Evolutionary conservation across 257 asterid genomes (phyloP).

Genomic region (Euphrasia confusa): DNA sequence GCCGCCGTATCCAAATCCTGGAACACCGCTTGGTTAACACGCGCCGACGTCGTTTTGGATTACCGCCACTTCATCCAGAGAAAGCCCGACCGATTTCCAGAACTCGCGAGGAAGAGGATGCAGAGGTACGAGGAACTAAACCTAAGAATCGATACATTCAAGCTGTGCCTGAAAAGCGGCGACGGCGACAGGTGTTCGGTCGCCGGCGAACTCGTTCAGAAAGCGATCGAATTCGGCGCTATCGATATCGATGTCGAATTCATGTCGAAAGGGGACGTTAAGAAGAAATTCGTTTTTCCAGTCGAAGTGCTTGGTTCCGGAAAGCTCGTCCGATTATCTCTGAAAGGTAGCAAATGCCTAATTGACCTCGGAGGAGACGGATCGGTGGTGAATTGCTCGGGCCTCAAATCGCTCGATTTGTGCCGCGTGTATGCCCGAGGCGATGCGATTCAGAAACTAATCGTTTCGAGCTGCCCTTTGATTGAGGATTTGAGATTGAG

Average conservation of each 20-base stretch:
- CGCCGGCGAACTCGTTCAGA: background rate
- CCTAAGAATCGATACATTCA: background rate
- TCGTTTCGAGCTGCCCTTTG: background rate
- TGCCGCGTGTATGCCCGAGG: no score
- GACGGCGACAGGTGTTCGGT: no score
- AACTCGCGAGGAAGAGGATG: background rate
- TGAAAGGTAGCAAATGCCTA: background rate
- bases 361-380: background rate
- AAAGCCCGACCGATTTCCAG: background rate
- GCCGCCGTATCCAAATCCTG: background rate
- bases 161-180: background rate
- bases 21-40: background rate
- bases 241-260: background rate
- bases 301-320: background rate
- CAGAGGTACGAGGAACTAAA: no score
- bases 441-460: no score
- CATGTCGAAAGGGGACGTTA: background rate
- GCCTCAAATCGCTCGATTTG: background rate
- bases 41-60: background rate
- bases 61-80: background rate
- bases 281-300: background rate
- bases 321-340: background rate
- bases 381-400: background rate
- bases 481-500: background rate
- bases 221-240: background rate